Percentiles rank a stretch among this genome's conserved stretches.
These are phyloP conservation scores for Lentinula lateritia DNA, from an alignment of 768 basidiomycete species.

Conservation along the genomic window DNA sequence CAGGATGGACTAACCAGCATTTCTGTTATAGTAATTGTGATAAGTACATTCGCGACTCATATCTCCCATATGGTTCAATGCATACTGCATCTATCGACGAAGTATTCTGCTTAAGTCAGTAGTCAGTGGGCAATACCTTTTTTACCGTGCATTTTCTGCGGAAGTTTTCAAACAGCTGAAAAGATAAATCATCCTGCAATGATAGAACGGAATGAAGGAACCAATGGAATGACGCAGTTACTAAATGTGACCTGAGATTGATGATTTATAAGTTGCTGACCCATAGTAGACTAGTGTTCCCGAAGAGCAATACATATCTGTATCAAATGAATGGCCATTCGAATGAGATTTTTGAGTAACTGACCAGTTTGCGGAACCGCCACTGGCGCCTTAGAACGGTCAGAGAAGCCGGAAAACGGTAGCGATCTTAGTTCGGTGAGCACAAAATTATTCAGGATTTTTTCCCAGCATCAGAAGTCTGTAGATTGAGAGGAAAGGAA, in stretches of 20 bases:
- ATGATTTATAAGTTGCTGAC: not conserved
- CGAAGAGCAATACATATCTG: not conserved
- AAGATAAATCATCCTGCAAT: not conserved
- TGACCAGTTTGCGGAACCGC: not conserved
- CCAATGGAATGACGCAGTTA: not conserved
- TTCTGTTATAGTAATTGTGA: no score
- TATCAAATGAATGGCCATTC: not conserved
- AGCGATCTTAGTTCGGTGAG: not conserved
- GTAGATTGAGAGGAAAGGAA: not conserved
- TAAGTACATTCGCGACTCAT: no score
- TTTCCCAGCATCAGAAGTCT: not conserved
- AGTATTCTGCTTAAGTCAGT: no score
- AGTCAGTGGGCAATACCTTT: not conserved
- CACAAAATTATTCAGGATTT: not conserved
- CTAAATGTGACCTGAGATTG: not conserved
- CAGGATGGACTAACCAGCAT: no score
- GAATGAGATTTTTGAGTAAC: not conserved
- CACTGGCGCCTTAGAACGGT: not conserved
- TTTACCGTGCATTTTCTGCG: not conserved
- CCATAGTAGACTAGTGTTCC: not conserved
- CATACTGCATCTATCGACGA: no score
- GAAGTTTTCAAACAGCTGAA: not conserved
- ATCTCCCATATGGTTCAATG: no score
- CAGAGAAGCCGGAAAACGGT: not conserved
- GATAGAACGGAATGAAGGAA: not conserved